Base-by-base conservation (phyloP, 1,139 yeast species). In the Debaryomycetaceae sp. region DNA sequence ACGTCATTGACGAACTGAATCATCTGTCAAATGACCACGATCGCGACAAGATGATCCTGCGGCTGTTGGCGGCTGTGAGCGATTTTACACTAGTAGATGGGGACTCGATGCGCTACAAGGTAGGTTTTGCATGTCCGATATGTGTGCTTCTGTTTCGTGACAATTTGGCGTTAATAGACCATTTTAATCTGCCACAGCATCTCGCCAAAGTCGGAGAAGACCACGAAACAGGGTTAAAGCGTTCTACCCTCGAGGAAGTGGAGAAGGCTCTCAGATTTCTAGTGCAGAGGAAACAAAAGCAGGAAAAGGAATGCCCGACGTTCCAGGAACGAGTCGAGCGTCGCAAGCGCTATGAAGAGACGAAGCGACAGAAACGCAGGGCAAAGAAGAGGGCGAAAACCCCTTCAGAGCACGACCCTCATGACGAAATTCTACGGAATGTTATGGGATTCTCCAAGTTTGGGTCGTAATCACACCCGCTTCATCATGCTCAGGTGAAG, bases 101-200 rank as follows among this genome's bases (percentile, higher is more conserved):
- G 18, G 14, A 11, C 18, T 16, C 15, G 7, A 11, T 13, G 8
- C 6, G 16, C 7, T 24, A 11, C 7, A 67, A 75, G 39, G 80
- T 80, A 39, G 95, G 95, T 2, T 86, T 86, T 50, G 70, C 73
- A 42, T 87, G 97, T 52, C 82, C 80, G 13, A 56, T 73, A 2
- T 87, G 97, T 49, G 73, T 78, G 40, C 52, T 81, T 38, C 78
- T 93, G 2, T 86, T 73, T 53, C 72, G 83, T 44, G 96, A 87
- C 50, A 79, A 80, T 32, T 57, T 85, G 42, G 79, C 85, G 34
- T 77, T 77, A 47, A 65, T 85, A 4, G 93, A 86, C 45, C 97
- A 87, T 54, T 59, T 85, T 44, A 85, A 83, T 44, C 75, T 86
- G 22, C 77, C 75, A 4, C 72, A 64, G 29, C 90, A 78, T 51